A percentile compares a stretch with the other conserved stretches of the same genome.
Conservation (phyloP, 2,329 filamentous ascomycete species). For the Didymella pinodella region DNA sequence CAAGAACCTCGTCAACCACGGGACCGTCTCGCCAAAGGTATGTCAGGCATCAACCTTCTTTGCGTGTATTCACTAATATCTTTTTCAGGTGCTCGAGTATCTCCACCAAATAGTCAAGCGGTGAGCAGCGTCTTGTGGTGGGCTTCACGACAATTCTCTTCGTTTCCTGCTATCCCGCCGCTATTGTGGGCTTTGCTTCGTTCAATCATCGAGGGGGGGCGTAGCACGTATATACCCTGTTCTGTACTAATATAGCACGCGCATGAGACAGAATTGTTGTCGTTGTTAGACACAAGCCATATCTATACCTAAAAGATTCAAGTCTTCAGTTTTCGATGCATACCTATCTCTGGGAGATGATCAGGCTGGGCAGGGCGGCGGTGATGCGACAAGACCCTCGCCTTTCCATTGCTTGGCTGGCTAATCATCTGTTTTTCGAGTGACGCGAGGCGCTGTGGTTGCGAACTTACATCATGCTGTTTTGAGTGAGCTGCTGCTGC, state of each 20-base stretch:
- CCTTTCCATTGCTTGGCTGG: no score
- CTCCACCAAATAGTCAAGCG: neutral
- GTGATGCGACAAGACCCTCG: no score
- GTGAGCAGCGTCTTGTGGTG: neutral
- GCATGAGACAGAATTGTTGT: neutral
- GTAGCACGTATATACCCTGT: neutral
- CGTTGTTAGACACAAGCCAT: neutral
- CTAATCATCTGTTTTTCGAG: no score
- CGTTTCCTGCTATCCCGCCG: neutral
- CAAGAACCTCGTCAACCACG: slow-evolving; percentile 71
- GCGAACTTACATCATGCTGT: no score
- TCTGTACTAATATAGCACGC: neutral
- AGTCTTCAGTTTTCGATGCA: no score
- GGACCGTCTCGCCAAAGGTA: slow-evolving; percentile 61
- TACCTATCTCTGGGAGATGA: no score
- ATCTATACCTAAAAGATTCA: no score
- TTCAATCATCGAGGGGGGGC: neutral
- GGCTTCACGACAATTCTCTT: neutral
- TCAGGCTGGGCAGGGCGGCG: no score
- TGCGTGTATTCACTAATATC: neutral
- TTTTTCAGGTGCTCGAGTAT: neutral
- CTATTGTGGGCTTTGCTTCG: neutral
- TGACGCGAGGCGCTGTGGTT: no score
- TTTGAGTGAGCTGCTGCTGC: no score
- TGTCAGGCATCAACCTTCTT: neutral